Conservation (phyloP, 108 stramenopile species). For the Nitzschia sp. region DNA sequence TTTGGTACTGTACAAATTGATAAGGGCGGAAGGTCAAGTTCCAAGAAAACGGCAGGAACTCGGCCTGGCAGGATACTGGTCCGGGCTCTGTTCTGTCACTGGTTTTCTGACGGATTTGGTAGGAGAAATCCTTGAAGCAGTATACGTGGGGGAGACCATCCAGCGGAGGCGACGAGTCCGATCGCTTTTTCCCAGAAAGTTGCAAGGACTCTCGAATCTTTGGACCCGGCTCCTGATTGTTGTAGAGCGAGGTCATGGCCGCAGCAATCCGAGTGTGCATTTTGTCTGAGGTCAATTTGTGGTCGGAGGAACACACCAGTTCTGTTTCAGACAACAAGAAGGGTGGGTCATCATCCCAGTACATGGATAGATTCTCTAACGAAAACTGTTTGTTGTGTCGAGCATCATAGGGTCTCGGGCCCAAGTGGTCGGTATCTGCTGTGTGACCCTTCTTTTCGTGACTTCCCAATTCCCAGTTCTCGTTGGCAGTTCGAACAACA, state of each 20-base stretch:
- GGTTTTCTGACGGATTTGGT: conserved; percentile 24
- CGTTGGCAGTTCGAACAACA: conserved; percentile 57
- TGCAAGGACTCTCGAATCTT: conserved; percentile 40
- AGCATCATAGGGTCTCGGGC: conserved; percentile 50
- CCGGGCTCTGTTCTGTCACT: conserved; percentile 53
- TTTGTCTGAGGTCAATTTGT: conserved; percentile 48
- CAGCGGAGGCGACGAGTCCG: neutral
- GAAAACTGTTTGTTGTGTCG: conserved; percentile 59
- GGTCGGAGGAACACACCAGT: conserved; percentile 39
- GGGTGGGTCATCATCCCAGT: conserved; percentile 78
- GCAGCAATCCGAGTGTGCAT: conserved; percentile 50
- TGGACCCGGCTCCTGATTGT: conserved; percentile 61
- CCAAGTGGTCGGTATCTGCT: conserved; percentile 27
- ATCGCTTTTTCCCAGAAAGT: conserved; percentile 7
- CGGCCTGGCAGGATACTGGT: conserved; percentile 52
- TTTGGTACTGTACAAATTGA: conserved; percentile 68
- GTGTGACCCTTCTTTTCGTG: conserved; percentile 34
- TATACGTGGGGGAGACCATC: conserved; percentile 39
- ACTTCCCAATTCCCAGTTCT: conserved; percentile 47
- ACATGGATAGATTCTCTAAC: conserved; percentile 56
- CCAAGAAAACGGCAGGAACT: conserved; percentile 59
- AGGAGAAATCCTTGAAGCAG: conserved; percentile 32
- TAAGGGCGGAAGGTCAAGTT: conserved; percentile 53
- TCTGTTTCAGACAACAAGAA: conserved; percentile 69
- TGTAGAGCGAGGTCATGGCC: conserved; percentile 58